A percentile compares a stretch with the other conserved stretches of the same genome.
Evolutionary conservation across 2,329 filamentous ascomycete species (phyloP).

Genomic region (Arthrinium puccinioides): DNA sequence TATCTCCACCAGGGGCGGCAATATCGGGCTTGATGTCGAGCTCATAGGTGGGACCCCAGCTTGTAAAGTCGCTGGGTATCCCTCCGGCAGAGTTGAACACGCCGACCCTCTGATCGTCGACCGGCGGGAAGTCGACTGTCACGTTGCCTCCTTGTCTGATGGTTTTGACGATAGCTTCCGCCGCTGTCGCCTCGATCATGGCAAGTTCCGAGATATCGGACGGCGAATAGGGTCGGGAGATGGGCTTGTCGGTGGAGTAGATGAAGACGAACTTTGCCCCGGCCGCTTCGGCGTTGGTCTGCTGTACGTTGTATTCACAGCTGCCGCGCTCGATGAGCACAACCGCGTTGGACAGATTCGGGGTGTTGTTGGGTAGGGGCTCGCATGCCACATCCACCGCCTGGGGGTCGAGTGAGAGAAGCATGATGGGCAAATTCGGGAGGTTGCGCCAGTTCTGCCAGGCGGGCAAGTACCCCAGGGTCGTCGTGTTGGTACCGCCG

Average conservation of each 20-base stretch:
- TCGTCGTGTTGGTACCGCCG: conserved; percentile 11
- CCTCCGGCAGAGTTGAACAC: conserved; percentile 19
- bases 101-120: conserved; percentile 10
- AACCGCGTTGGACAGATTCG: conserved; percentile 10
- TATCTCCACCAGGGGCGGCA: conserved; percentile 32
- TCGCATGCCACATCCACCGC: conserved; percentile 9
- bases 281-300: conserved; percentile 12
- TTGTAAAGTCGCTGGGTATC: conserved; percentile 28
- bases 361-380: conserved; percentile 9
- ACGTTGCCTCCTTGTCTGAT: conserved; percentile 14
- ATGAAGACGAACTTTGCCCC: neutral
- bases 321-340: conserved; percentile 23
- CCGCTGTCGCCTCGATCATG: conserved; percentile 12
- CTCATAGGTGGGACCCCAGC: conserved; percentile 34
- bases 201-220: conserved; percentile 13
- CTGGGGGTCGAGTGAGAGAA: neutral
- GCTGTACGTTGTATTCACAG: conserved; percentile 19
- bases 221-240: neutral
- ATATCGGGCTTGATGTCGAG: conserved; percentile 33
- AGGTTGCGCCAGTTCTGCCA: conserved; percentile 22
- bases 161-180: conserved; percentile 13
- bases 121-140: conserved; percentile 17
- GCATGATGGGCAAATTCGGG: conserved; percentile 19
- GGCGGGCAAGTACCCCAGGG: conserved; percentile 23
- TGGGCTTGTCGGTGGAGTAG: neutral